A percentile compares a stretch with the other conserved stretches of the same genome.
Evolutionary conservation across 108 stramenopile species (phyloP).

Genomic region (Nannochloropsis oceanica): DNA sequence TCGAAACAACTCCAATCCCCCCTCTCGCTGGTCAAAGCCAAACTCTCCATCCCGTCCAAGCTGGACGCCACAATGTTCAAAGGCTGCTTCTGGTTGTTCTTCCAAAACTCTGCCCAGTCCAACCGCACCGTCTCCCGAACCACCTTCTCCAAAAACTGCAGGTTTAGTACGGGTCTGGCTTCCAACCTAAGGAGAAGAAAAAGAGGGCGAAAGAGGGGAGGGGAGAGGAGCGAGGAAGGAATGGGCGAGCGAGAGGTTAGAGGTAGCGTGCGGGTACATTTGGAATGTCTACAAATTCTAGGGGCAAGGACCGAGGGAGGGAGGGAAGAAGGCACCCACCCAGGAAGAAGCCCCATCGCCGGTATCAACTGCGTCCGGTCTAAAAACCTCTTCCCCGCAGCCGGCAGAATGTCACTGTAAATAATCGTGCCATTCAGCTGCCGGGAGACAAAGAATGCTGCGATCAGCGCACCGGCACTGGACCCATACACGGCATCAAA

Average conservation of each 20-base stretch:
- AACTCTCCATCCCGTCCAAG: conserved; percentile 48
- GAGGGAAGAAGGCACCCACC: not conserved
- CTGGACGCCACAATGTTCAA: conserved; percentile 74
- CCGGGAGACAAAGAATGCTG: conserved; percentile 62
- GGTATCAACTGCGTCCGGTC: conserved; percentile 33
- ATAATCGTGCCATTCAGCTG: conserved; percentile 81
- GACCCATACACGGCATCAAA: conserved; percentile 80
- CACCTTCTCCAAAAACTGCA: conserved; percentile 55
- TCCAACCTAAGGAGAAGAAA: not conserved
- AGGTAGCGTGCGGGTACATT: not conserved
- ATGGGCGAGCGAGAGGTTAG: not conserved
- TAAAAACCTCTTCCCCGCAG: conserved; percentile 59
- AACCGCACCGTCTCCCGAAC: conserved; percentile 62
- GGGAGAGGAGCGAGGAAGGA: no score
- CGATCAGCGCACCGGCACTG: conserved; percentile 64
- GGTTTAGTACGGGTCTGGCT: conserved; percentile 58
- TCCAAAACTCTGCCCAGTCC: conserved; percentile 61
- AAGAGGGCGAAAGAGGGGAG: no score
- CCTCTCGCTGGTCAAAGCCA: conserved; percentile 55
- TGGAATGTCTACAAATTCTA: no score
- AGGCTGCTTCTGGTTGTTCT: conserved; percentile 60
- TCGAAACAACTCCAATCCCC: conserved; percentile 55
- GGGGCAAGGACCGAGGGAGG: no score
- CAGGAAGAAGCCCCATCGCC: not conserved
- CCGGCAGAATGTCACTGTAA: conserved; percentile 72